Evolutionary conservation across 306 rosid species (phyloP), one percentile per base, ranked within the genome.

Genomic region (Vigna unguiculata): DNA sequence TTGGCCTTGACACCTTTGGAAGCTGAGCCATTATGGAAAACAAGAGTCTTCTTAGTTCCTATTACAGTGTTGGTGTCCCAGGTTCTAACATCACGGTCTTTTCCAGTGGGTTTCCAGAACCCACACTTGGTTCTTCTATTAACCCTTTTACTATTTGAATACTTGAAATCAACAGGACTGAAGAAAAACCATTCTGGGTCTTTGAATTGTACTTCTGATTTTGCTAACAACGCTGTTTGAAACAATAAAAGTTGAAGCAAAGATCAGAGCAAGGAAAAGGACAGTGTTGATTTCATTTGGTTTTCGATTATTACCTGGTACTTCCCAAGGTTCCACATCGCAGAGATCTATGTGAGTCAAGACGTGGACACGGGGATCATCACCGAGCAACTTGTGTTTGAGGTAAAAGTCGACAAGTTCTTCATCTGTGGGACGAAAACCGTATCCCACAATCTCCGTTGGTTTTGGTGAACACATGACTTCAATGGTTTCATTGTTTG

Each of bases 81-180:
- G 5, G 3, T 55, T 84, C 16, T 83, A 58, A 91, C 69, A 0
- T 7, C 0, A n/a, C 89, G 64, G 2, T 87, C 91, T 4, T 4
- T 36, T 0, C 97, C 91, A 2, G 96, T 91, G 73, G 70, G 14
- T 72, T 93, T 91, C 98, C 98, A 93, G 66, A 1, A 91, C 1
- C 98, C 98, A 17, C 1, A 0, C 5, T 2, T 0, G 0, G 98
- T 91, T 61, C 65, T 4, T 83, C 97, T 76, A 43, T 85, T 80
- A 12, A 25, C 0, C 43, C 85, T 72, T 5, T 9, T 55, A 12
- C 86, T 82, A 0, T 69, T 87, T 7, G 62, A 1, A 52, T 80
- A 59, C 85, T 83, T 91, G 61, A 32, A 85, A 7, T 72, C 76
- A 2, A 24, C 79, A 7, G 46, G 80, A 74, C 75, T 71, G 63